A percentile compares a stretch with the other conserved stretches of the same genome.
Evolutionary conservation across 1,284 basidiomycete species (phyloP).

Genomic region (Pseudozyma hubeiensis): DNA sequence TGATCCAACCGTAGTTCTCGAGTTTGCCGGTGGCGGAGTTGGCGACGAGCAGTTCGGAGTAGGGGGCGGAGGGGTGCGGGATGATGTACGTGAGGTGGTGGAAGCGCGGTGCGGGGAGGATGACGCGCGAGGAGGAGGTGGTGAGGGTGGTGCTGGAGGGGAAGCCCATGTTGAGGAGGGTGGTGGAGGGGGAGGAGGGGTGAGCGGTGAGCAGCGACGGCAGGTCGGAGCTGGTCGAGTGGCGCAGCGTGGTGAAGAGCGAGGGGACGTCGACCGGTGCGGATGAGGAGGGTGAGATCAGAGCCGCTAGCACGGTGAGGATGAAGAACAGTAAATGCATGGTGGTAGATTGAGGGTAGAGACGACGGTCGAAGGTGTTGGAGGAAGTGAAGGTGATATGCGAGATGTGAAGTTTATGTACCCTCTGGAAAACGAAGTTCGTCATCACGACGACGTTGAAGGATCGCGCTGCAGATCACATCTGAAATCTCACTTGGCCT

Average conservation of each 20-base stretch:
- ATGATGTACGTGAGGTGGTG: constrained; percentile 1
- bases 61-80: background rate
- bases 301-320: too few relatives aligned
- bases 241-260: background rate
- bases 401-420: too few relatives aligned
- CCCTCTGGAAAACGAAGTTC: too few relatives aligned
- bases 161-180: constrained; percentile 1
- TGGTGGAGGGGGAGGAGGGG: background rate
- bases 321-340: too few relatives aligned
- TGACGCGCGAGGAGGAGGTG: background rate
- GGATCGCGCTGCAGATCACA: too few relatives aligned
- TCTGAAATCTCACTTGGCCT: too few relatives aligned
- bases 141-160: background rate
- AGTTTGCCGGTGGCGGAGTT: background rate
- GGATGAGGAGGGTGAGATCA: background rate
- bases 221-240: background rate
- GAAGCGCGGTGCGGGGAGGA: background rate
- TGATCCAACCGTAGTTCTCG: background rate
- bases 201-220: background rate
- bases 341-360: too few relatives aligned
- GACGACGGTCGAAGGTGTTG: too few relatives aligned
- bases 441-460: too few relatives aligned
- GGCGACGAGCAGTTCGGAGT: background rate
- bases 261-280: background rate
- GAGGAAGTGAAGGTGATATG: too few relatives aligned